These are phyloP conservation scores for Stenogyne calaminthoides DNA, from an alignment of 305 asterid genomes.

Conservation along the genomic window DNA sequence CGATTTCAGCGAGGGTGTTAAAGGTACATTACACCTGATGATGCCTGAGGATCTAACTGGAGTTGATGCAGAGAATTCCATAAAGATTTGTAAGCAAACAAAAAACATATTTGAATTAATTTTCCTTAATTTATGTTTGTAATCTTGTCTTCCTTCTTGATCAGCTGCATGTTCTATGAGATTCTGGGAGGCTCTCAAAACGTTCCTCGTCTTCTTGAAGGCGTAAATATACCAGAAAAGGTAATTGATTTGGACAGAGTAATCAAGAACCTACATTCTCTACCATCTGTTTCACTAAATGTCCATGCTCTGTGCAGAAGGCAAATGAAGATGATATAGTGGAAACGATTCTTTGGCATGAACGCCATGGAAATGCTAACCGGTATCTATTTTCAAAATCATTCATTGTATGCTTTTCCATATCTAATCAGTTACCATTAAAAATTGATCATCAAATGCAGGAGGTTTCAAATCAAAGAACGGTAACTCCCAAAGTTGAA, in stretches of 20 bases:
- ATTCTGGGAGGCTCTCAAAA: constrained; percentile 5
- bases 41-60: constrained; percentile 21
- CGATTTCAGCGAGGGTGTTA: constrained; percentile 27
- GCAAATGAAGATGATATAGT: constrained; percentile 25
- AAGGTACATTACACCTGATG: constrained; percentile 27
- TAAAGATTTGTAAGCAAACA: constrained; percentile 36
- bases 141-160: background rate
- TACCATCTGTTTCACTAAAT: background rate
- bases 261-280: background rate
- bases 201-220: constrained; percentile 39
- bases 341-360: constrained; percentile 51
- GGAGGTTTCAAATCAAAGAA: constrained; percentile 33
- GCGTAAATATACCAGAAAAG: constrained; percentile 30
- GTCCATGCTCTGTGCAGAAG: constrained; percentile 33
- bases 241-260: background rate
- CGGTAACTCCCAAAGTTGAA: background rate
- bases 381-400: constrained; percentile 14
- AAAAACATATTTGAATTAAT: background rate
- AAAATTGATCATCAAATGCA: background rate
- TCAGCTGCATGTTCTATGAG: constrained; percentile 41
- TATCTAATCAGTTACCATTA: background rate
- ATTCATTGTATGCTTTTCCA: background rate
- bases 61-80: background rate
- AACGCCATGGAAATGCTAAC: constrained; percentile 7
- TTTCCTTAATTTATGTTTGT: background rate